Conservation (phyloP, 768 basidiomycete species). For the Tylopilus vinaceipallidus region DNA sequence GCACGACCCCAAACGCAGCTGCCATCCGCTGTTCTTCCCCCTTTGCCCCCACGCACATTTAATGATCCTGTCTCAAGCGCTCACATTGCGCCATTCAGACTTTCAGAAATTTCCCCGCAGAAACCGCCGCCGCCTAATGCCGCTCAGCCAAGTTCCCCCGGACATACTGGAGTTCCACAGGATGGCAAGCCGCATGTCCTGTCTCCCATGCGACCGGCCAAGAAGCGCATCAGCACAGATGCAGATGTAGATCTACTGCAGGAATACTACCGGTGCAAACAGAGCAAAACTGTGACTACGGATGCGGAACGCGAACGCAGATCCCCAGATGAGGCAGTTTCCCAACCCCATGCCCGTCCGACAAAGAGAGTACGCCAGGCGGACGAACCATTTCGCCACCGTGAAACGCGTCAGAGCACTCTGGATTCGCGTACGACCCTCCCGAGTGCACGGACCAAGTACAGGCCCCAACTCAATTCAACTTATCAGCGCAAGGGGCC, state of each 20-base stretch:
- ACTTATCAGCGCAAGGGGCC: slow-evolving; percentile 17
- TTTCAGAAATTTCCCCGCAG: slow-evolving; percentile 53
- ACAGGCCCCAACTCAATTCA: slow-evolving; percentile 19
- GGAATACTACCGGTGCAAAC: slow-evolving; percentile 29
- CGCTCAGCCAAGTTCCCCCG: slow-evolving; percentile 6
- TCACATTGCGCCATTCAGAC: slow-evolving; percentile 33
- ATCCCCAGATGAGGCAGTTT: slow-evolving; percentile 18
- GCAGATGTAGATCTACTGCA: slow-evolving; percentile 20
- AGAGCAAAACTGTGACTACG: slow-evolving; percentile 26
- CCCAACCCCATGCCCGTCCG: slow-evolving; percentile 1
- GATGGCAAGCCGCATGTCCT: slow-evolving; percentile 20
- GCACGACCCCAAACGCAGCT: slow-evolving; percentile 3
- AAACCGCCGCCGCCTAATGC: slow-evolving; percentile 20
- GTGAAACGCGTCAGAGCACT: slow-evolving; percentile 3
- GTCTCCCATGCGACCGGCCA: slow-evolving; percentile 42
- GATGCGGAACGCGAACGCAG: slow-evolving; percentile 8
- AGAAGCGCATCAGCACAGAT: slow-evolving; percentile 46
- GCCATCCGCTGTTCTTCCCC: background rate
- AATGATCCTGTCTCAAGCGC: background rate
- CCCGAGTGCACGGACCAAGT: slow-evolving; percentile 32
- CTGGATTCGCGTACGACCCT: slow-evolving; percentile 10
- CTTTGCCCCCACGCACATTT: background rate
- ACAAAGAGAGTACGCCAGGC: slow-evolving; percentile 3
- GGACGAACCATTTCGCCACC: slow-evolving; percentile 3
- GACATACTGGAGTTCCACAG: slow-evolving; percentile 16